These are phyloP conservation scores for Cicer arietinum DNA, from an alignment of 306 rosid genomes.

Conservation along the genomic window DNA sequence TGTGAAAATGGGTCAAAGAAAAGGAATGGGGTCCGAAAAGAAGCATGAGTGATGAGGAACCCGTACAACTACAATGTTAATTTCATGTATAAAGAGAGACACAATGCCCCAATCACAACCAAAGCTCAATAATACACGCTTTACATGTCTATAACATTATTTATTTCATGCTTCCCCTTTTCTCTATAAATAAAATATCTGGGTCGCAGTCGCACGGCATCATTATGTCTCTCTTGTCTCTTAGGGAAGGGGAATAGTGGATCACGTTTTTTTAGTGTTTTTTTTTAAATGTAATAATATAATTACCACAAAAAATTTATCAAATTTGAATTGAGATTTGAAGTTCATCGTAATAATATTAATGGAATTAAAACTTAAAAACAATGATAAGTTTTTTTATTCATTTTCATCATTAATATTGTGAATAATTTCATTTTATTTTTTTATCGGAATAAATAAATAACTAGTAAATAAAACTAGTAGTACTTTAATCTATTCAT, in stretches of 20 bases:
- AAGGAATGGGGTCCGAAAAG: not conserved
- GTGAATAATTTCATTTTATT: not conserved
- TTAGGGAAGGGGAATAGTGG: too few relatives aligned
- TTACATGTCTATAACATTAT: conserved; percentile 1
- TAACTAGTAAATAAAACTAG: not conserved
- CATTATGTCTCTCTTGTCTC: conserved; percentile 34
- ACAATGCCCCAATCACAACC: conserved; percentile 31
- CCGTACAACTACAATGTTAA: not conserved
- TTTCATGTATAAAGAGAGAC: not conserved
- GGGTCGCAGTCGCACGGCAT: conserved; percentile 32
- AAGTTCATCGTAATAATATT: too few relatives aligned
- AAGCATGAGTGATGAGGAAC: conserved; percentile 1
- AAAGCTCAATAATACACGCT: conserved; percentile 10
- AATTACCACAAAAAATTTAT: too few relatives aligned
- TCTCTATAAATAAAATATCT: not conserved
- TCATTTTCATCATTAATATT: not conserved
- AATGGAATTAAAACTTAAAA: too few relatives aligned
- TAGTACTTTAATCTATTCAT: not conserved
- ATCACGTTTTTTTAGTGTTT: too few relatives aligned
- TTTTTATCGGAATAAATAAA: not conserved
- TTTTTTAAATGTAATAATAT: too few relatives aligned
- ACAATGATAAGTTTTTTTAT: not conserved
- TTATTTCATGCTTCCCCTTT: conserved; percentile 26
- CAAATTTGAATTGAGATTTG: accelerated
- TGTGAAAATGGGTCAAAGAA: conserved; percentile 36